A percentile compares a stretch with the other conserved stretches of the same genome.
Evolutionary conservation across 768 basidiomycete species (phyloP).

Genomic region (Postia placenta): DNA sequence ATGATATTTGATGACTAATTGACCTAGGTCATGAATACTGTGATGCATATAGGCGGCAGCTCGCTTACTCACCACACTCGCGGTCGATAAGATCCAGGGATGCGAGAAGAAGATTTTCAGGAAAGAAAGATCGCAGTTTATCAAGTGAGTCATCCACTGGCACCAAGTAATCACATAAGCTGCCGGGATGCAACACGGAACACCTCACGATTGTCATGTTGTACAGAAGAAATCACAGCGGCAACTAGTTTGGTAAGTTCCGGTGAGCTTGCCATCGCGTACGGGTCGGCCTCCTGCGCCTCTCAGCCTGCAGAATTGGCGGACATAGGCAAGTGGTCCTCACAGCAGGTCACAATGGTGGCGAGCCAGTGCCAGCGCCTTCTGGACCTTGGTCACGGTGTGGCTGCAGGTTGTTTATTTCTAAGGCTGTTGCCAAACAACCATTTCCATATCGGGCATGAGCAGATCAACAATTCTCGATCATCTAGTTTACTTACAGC

Average conservation of each 20-base stretch:
- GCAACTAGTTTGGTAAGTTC: constrained; percentile 1
- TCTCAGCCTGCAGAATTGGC: not conserved
- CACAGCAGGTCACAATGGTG: not conserved
- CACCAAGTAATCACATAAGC: not conserved
- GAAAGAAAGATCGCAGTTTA: constrained; percentile 50
- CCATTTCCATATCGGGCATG: not conserved
- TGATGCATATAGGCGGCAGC: not conserved
- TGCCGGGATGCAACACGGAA: not conserved
- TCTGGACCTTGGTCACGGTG: not conserved
- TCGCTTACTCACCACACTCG: constrained; percentile 44
- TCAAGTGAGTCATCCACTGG: constrained; percentile 50
- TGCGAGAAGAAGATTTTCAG: constrained; percentile 57
- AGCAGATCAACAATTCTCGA: too few relatives aligned
- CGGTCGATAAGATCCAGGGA: constrained; percentile 77
- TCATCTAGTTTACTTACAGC: too few relatives aligned
- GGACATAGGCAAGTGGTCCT: not conserved
- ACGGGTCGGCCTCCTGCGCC: not conserved
- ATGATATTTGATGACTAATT: constrained; percentile 53
- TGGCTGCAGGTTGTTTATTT: not conserved
- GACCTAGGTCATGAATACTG: not conserved
- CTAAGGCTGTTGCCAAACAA: constrained; percentile 1
- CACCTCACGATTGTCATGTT: constrained; percentile 27
- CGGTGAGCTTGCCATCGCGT: not conserved
- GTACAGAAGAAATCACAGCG: constrained; percentile 20
- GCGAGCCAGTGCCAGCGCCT: not conserved